Evolutionary conservation across 1,139 yeast species (phyloP), one percentile per base, ranked within the genome.

Genomic region (Suhomyces taliae): DNA sequence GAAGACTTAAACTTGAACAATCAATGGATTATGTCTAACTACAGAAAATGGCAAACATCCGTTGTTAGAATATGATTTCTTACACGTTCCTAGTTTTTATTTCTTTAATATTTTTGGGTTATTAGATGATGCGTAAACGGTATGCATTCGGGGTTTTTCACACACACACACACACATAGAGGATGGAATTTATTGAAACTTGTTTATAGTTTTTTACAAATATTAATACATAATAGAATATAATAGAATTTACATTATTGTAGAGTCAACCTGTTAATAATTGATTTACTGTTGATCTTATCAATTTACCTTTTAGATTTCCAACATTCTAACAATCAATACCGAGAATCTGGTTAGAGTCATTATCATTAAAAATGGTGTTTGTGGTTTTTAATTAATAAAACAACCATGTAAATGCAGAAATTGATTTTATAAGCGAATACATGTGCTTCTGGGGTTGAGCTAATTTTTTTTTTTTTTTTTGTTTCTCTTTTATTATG

Each of bases 21-120:
- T 51, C 55, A 55, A 36, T 52, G 52, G 46, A 51, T 59, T 15
- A 58, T 55, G 54, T 53, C 51, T 34, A 59, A 59, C 51, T 59
- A 59, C 53, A 52, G 62, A 49, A 59, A 58, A 41, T 59, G 64
- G 64, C 57, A 44, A 35, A 43, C 50, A 7, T 44, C 50, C 27
- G 47, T 47, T 34, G 46, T 42, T 11, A 47, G 46, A 39, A 31
- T 41, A 41, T 44, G 39, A 37, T 27, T 34, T 4, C 14, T 12
- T 27, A 33, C 12, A 29, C 41, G 34, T 39, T 27, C 7, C 33
- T 14, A 32, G 24, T 4, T 37, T 27, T 27, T n/a, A 27, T 37
- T 41, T 38, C 39, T 31, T 32, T 38, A 24, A 29, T 38, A 35
- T 40, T 36, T 37, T 33, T 37, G 44, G 44, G 36, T 32, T 37